Conservation (phyloP, 257 asterid species). For the Fraxinus excelsior region DNA sequence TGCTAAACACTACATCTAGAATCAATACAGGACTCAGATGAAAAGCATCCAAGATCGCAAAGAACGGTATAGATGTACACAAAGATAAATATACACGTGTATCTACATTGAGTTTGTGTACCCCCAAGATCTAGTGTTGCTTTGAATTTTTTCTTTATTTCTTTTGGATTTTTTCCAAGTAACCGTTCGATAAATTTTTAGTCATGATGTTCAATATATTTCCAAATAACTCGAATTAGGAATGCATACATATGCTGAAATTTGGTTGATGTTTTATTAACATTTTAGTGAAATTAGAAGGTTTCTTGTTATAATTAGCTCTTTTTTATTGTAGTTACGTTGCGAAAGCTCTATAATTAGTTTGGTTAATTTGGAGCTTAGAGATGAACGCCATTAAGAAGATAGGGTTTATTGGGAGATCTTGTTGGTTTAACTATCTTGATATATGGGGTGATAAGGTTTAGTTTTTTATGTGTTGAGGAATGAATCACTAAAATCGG, state of each 20-base stretch:
- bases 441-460: background rate
- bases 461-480: too few species aligned
- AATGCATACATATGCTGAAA: background rate
- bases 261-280: slow-evolving; percentile 4
- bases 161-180: background rate
- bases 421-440: background rate
- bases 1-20: too few species aligned
- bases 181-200: background rate
- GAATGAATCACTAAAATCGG: background rate
- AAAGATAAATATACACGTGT: too few species aligned
- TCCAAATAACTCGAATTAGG: background rate
- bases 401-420: background rate
- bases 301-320: too few species aligned
- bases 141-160: too few species aligned
- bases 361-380: background rate
- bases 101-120: slow-evolving; percentile 13
- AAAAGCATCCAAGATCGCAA: too few species aligned
- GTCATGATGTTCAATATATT: slow-evolving; percentile 6
- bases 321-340: background rate
- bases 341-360: background rate
- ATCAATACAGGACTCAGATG: too few species aligned
- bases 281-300: background rate
- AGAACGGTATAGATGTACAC: too few species aligned
- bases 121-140: slow-evolving; percentile 40
- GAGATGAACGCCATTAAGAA: background rate